Evolutionary conservation across 345 rosid genomes (phyloP), one percentile per base, ranked within the genome.

Genomic region (Angophora floribunda): DNA sequence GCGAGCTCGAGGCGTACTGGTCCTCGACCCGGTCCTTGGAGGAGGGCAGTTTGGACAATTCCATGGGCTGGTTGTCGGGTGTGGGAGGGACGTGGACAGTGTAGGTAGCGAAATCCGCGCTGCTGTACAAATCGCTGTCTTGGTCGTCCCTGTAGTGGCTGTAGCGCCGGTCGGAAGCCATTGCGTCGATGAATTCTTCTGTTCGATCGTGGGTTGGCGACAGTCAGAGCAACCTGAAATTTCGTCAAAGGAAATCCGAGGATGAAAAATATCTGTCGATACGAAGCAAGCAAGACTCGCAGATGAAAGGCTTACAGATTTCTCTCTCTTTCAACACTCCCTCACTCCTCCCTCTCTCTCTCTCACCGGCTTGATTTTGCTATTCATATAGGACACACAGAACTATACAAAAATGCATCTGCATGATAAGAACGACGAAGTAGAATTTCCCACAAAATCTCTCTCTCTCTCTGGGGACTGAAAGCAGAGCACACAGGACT

Each of bases 41-140:
- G 49, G 86, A 57, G 28, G 88, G 88, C 59, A 84, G 51, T 32
- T 90, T 78, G 63, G 93, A 90, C 87, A 89, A 51, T 15, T 90
- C 89, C 36, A 52, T 57, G 4, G 93, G 87, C 47, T 89, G 93
- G 87, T 96, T 92, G 88, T 97, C 97, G 1, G 99, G 99, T 7
- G 99, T 96, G 51, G 87, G 91, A 6, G 97, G 97, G 13, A 97
- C 63, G 3, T 91, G 90, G 85, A 97, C 95, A 4, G 91, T 90
- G 92, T 96, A 97, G 7, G 82, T 89, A 3, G 89, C 85, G 82
- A 75, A 91, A 21, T 94, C 96, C 10, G 59, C 84, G 21, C 90
- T 89, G 86, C 93, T 89, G 36, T 75, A 41, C 49, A 91, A 75
- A 50, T 95, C 96, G 85, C 93, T 93, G n/a, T 92, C 94, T 13